phyloP scores from a whole-genome alignment of 2,329 filamentous ascomycete species.

The Coniochaeta prunicola region DNA sequence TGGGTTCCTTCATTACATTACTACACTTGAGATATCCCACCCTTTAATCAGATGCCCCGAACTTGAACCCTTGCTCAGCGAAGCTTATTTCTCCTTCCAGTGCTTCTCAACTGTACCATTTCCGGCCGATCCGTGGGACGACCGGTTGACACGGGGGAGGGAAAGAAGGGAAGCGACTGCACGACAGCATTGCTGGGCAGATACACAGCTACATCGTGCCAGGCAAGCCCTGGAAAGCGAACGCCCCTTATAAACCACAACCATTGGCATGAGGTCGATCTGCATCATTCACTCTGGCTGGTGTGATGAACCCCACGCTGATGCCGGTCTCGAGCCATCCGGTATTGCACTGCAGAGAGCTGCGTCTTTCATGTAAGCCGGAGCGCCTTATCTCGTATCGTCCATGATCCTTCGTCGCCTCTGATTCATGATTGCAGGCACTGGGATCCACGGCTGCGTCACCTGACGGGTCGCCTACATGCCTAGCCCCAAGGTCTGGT shows the following conservation, averaged over 20 bases:
- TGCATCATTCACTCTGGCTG: background rate
- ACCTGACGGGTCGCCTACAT: conserved; percentile 19
- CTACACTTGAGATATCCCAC: conserved; percentile 1
- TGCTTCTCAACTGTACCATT: background rate
- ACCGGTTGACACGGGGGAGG: background rate
- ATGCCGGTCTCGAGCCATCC: background rate
- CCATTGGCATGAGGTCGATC: too few species aligned
- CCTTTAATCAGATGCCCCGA: background rate
- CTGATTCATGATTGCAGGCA: background rate
- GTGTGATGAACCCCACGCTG: background rate
- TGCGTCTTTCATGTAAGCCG: background rate
- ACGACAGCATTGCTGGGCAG: background rate
- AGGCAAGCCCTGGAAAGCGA: too few species aligned
- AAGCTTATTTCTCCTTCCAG: background rate
- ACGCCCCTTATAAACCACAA: too few species aligned
- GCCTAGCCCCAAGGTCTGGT: conserved; percentile 5
- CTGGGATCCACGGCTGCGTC: conserved; percentile 9
- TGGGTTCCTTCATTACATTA: background rate
- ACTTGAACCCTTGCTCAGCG: background rate
- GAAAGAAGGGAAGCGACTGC: background rate
- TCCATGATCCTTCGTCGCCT: background rate
- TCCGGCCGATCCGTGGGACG: background rate
- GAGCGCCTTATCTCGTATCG: conserved; percentile 3
- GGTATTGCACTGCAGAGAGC: background rate
- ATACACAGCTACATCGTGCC: background rate